Evolutionary conservation across 768 basidiomycete species (phyloP).

Genomic region (Russula olivacea): DNA sequence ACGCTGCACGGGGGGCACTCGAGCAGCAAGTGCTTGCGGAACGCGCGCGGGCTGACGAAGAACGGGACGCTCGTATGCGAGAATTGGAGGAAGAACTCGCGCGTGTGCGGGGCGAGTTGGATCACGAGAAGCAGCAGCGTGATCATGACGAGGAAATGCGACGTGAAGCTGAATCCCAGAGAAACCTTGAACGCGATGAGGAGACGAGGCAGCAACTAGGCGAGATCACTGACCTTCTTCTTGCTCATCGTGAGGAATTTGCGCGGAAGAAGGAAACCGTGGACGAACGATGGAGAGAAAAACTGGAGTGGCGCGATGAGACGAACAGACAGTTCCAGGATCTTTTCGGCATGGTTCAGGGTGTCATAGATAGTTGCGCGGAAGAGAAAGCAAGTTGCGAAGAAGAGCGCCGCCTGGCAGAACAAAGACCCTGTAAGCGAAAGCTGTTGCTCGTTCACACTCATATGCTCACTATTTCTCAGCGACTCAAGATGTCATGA

Average conservation of each 20-base stretch:
- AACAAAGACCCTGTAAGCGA: slow-evolving; percentile 49
- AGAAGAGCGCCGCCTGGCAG: slow-evolving; percentile 47
- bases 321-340: slow-evolving; percentile 55
- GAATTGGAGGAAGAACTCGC: slow-evolving; percentile 61
- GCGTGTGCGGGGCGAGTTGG: slow-evolving; percentile 51
- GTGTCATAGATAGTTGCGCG: slow-evolving; percentile 51
- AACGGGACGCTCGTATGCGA: slow-evolving; percentile 49
- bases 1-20: slow-evolving; percentile 21
- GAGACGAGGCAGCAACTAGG: slow-evolving; percentile 52
- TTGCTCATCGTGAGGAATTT: slow-evolving; percentile 56
- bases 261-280: slow-evolving; percentile 53
- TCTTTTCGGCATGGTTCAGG: slow-evolving; percentile 55
- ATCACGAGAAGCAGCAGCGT: slow-evolving; percentile 54
- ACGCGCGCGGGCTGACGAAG: slow-evolving; percentile 35
- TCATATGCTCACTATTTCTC: slow-evolving; percentile 23
- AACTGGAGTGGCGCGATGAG: slow-evolving; percentile 49
- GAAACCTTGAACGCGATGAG: slow-evolving; percentile 55
- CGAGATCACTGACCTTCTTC: slow-evolving; percentile 69
- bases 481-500: slow-evolving; percentile 58
- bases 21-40: slow-evolving; percentile 16
- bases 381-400: slow-evolving; percentile 46
- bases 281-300: slow-evolving; percentile 61
- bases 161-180: slow-evolving; percentile 53
- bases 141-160: slow-evolving; percentile 55
- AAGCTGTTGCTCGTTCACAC: not conserved